Evolutionary conservation across 2,329 filamentous ascomycete species (phyloP).

Genomic region (Leptoxyphium fumago): DNA sequence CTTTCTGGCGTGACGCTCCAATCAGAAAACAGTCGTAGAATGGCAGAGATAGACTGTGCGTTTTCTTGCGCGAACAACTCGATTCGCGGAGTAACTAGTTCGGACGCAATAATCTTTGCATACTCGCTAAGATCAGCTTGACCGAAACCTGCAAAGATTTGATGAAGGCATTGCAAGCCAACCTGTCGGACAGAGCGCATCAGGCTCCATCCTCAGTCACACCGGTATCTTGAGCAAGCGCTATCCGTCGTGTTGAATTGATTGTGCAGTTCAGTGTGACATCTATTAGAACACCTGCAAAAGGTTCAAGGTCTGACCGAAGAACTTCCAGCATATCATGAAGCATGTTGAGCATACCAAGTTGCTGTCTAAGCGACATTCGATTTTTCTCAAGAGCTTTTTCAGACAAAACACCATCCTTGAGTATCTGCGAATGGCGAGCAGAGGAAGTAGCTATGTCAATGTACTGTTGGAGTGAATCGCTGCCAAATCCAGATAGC

Average conservation of each 20-base stretch:
- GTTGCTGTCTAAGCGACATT: constrained; percentile 51
- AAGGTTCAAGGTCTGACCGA: constrained; percentile 55
- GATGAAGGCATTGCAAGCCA: constrained; percentile 68
- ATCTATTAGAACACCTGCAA: constrained; percentile 54
- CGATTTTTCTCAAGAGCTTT: neutral
- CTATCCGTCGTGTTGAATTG: constrained; percentile 22
- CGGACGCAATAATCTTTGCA: constrained; percentile 52
- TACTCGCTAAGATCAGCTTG: constrained; percentile 60
- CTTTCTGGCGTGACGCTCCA: constrained; percentile 59
- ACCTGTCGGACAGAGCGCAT: constrained; percentile 52
- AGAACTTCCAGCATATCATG: constrained; percentile 75
- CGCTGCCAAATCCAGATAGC: constrained; percentile 58
- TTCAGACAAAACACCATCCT: neutral
- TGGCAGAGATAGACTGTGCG: constrained; percentile 73
- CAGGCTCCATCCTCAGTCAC: constrained; percentile 35
- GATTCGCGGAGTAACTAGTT: constrained; percentile 64
- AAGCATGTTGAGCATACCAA: constrained; percentile 85
- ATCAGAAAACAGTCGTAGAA: constrained; percentile 64
- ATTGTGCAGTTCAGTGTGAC: constrained; percentile 62
- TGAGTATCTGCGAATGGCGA: constrained; percentile 18
- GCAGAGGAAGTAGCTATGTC: constrained; percentile 55
- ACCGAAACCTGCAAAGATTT: constrained; percentile 60
- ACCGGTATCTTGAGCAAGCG: constrained; percentile 16
- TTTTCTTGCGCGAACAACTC: constrained; percentile 71
- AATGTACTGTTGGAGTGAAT: constrained; percentile 68